A percentile compares a stretch with the other conserved stretches of the same genome.
These are phyloP conservation scores for Ilyonectria robusta DNA, from an alignment of 2,329 filamentous ascomycete species.

Conservation along the genomic window DNA sequence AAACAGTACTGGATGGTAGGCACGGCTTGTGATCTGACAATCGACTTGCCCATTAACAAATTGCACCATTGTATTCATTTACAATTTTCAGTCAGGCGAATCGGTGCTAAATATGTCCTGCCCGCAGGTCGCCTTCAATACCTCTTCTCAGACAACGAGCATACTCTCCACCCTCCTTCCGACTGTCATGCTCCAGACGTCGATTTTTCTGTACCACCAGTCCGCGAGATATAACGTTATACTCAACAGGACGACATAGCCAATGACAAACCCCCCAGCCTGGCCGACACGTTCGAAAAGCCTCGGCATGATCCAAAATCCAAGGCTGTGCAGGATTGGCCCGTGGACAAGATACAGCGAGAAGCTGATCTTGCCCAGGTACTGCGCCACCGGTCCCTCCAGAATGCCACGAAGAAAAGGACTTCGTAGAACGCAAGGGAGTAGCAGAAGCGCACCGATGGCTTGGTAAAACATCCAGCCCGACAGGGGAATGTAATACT, in stretches of 20 bases:
- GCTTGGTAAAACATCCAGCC: constrained; percentile 59
- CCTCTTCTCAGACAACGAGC: constrained; percentile 25
- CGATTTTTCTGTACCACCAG: constrained; percentile 54
- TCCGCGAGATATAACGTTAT: constrained; percentile 54
- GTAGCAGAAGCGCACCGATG: constrained; percentile 54
- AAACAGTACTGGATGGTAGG: no score
- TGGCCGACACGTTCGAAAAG: constrained; percentile 55
- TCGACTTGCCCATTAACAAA: no score
- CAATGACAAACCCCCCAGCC: constrained; percentile 48
- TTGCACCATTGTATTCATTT: no score
- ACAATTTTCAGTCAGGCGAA: no score
- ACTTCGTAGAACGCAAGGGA: constrained; percentile 54
- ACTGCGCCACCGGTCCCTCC: constrained; percentile 52
- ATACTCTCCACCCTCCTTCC: constrained; percentile 54
- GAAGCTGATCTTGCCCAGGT: constrained; percentile 58
- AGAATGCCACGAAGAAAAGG: constrained; percentile 47
- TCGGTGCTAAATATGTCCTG: no score
- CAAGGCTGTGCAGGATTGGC: constrained; percentile 70
- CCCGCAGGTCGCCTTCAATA: not conserved
- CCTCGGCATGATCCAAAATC: constrained; percentile 69
- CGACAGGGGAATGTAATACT: constrained; percentile 54
- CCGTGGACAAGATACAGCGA: constrained; percentile 64
- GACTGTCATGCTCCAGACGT: constrained; percentile 55
- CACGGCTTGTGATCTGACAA: no score
- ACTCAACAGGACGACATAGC: constrained; percentile 50